phyloP scores from a whole-genome alignment of 306 rosid species.

The Quercus suber region DNA sequence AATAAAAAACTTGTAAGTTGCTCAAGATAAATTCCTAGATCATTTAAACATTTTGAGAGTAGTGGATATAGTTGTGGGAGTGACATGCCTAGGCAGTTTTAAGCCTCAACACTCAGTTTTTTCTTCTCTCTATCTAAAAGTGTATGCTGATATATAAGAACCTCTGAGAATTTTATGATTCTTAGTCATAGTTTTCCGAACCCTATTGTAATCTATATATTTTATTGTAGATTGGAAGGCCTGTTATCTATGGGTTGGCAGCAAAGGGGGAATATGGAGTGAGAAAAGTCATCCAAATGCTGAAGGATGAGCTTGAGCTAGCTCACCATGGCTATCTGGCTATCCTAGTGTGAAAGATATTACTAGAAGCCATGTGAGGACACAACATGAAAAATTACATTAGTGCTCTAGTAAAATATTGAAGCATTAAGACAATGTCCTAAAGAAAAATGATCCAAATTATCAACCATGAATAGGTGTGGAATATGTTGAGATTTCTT shows the following conservation, averaged over 20 bases:
- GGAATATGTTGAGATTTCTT: too few species aligned
- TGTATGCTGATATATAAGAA: not conserved
- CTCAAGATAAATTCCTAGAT: not conserved
- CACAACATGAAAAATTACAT: constrained; percentile 22
- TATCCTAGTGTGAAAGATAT: constrained; percentile 41
- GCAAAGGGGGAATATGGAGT: constrained; percentile 55
- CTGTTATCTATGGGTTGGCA: constrained; percentile 38
- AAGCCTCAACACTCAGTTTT: not conserved
- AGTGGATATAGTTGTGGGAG: too few species aligned
- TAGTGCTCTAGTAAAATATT: constrained; percentile 36
- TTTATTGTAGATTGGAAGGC: not conserved
- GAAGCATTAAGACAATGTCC: not conserved
- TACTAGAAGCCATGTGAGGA: constrained; percentile 48
- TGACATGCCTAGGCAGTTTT: too few species aligned
- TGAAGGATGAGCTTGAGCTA: constrained; percentile 57
- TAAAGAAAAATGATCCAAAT: not conserved
- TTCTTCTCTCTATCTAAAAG: not conserved
- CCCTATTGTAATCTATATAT: not conserved
- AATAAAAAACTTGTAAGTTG: not conserved
- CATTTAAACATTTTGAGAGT: not conserved
- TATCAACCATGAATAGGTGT: not conserved
- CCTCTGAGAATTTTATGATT: not conserved
- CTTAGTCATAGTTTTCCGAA: not conserved
- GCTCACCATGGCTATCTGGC: constrained; percentile 57
- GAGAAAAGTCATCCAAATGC: constrained; percentile 43